phyloP scores from a whole-genome alignment of 345 rosid genomes.

The Brassica carinata region DNA sequence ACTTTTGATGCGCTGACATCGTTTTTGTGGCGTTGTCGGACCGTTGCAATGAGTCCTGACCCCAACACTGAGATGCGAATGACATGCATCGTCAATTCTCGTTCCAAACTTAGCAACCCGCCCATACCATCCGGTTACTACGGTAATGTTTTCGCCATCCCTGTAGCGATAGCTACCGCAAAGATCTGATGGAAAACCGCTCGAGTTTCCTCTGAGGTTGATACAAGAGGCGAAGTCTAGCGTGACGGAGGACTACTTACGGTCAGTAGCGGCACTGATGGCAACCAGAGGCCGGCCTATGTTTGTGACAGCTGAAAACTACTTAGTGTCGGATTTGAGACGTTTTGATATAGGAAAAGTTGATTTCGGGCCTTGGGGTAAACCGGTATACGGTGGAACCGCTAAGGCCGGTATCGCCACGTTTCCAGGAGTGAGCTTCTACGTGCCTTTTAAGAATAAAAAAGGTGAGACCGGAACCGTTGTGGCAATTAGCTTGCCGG shows the following conservation, averaged over 20 bases:
- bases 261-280: constrained; percentile 34
- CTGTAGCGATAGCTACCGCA: constrained; percentile 45
- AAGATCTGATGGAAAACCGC: constrained; percentile 45
- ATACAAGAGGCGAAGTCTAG: constrained; percentile 49
- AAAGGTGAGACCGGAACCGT: constrained; percentile 44
- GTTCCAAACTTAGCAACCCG: constrained; percentile 44
- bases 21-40: constrained; percentile 61
- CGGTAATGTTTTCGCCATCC: constrained; percentile 51
- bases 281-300: constrained; percentile 51
- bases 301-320: constrained; percentile 41
- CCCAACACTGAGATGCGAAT: constrained; percentile 56
- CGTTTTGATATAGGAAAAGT: constrained; percentile 44
- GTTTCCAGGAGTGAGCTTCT: constrained; percentile 50
- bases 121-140: constrained; percentile 53
- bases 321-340: constrained; percentile 52
- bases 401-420: constrained; percentile 48
- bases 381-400: constrained; percentile 52
- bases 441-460: constrained; percentile 42
- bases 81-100: constrained; percentile 44
- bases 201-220: constrained; percentile 52
- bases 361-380: constrained; percentile 64
- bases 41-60: constrained; percentile 49
- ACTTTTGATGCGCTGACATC: constrained; percentile 51
- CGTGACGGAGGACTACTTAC: constrained; percentile 41
- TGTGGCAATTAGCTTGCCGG: constrained; percentile 32